phyloP scores from a whole-genome alignment of 371 early-diverging fungal genomes.

The Apophysomyces ossiformis region DNA sequence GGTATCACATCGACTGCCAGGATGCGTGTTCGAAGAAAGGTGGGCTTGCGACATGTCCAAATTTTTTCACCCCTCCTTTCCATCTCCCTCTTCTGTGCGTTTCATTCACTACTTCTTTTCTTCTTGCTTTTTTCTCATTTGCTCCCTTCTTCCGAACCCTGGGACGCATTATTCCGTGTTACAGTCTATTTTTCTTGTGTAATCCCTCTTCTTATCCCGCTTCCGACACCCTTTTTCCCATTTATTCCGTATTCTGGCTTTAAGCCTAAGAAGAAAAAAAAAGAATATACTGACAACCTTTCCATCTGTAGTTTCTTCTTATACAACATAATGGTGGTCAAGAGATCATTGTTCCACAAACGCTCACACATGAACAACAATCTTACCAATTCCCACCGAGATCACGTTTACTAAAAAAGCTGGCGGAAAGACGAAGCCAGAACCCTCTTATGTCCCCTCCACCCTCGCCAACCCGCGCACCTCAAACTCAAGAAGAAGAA shows the following conservation, averaged over 20 bases:
- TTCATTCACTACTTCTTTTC: too few relatives aligned
- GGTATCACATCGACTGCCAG: background rate
- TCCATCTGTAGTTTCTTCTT: slow-evolving; percentile 36
- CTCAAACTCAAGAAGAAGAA: slow-evolving; percentile 15
- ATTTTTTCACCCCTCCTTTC: background rate
- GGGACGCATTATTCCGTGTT: slow-evolving; percentile 3
- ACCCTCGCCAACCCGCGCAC: background rate
- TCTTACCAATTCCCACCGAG: slow-evolving; percentile 54
- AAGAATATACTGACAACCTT: background rate
- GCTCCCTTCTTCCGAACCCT: slow-evolving; percentile 8
- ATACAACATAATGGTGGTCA: slow-evolving; percentile 44
- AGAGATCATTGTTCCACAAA: slow-evolving; percentile 53
- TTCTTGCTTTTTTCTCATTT: too few relatives aligned
- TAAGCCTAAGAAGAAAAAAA: background rate
- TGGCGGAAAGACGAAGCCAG: background rate
- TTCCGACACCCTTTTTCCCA: slow-evolving; percentile 6
- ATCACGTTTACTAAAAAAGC: slow-evolving; percentile 43
- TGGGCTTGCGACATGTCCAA: background rate
- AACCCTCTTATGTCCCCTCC: background rate
- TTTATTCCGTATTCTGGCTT: slow-evolving; percentile 12
- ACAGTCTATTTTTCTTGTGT: background rate
- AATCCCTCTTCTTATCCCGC: background rate
- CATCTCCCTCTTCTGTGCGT: background rate
- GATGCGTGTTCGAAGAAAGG: background rate
- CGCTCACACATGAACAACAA: slow-evolving; percentile 50